Conservation (phyloP, 192 early-diverging fungal genomes). For the Spizellomyces sp. region DNA sequence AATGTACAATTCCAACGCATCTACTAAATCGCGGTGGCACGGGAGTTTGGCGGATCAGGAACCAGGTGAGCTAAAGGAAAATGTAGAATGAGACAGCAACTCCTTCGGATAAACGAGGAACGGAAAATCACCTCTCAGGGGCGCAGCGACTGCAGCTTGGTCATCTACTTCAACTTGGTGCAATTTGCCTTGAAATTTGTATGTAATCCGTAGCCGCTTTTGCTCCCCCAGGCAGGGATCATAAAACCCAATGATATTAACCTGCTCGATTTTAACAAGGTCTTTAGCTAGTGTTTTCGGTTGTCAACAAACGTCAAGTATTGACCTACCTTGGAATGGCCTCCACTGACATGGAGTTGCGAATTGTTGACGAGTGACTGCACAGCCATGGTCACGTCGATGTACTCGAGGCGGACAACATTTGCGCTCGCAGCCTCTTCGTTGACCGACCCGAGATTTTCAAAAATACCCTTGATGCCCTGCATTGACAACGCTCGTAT, state of each 20-base stretch:
- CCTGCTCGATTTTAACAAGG: conserved; percentile 42
- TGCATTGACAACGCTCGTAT: conserved; percentile 23
- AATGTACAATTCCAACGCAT: too few species aligned
- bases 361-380: conserved; percentile 83
- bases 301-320: neutral
- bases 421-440: neutral
- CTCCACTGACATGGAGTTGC: conserved; percentile 85
- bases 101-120: too few species aligned
- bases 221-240: conserved; percentile 89
- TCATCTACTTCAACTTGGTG: conserved; percentile 86
- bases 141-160: conserved; percentile 74
- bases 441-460: neutral
- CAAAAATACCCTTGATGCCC: conserved; percentile 32
- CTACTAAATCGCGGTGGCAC: too few species aligned
- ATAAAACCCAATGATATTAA: conserved; percentile 90
- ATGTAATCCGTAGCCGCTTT: conserved; percentile 84
- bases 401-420: conserved; percentile 19
- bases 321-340: conserved; percentile 77
- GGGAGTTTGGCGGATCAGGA: too few species aligned
- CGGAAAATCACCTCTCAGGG: conserved; percentile 52
- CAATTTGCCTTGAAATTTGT: conserved; percentile 76
- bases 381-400: conserved; percentile 87
- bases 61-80: too few species aligned
- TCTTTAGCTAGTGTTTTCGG: neutral
- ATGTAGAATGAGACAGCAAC: too few species aligned